Conservation (phyloP, 345 rosid species). For the Gynandropsis gynandra region DNA sequence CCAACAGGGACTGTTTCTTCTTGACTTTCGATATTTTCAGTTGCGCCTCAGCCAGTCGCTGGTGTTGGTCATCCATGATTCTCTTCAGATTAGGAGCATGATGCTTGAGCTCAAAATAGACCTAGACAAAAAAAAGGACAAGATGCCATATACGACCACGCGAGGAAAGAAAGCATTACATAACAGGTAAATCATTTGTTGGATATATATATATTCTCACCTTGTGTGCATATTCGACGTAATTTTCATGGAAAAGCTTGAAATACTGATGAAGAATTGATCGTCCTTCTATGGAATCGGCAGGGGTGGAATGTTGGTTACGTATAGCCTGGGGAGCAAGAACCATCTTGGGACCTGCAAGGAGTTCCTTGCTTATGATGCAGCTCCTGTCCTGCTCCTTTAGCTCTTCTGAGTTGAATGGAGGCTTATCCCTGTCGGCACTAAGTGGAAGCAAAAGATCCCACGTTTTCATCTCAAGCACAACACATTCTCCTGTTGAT, state of each 20-base stretch:
- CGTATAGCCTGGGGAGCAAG: slow-evolving; percentile 72
- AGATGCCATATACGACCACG: neutral
- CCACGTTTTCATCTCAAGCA: slow-evolving; percentile 84
- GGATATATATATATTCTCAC: slow-evolving; percentile 33
- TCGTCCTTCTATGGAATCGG: slow-evolving; percentile 85
- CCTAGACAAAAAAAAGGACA: slow-evolving; percentile 32
- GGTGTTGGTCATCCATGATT: slow-evolving; percentile 63
- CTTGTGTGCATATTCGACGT: slow-evolving; percentile 94
- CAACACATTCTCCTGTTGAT: slow-evolving; percentile 62
- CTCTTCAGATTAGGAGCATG: slow-evolving; percentile 79
- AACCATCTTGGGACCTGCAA: slow-evolving; percentile 71
- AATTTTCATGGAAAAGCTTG: slow-evolving; percentile 90
- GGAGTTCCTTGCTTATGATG: slow-evolving; percentile 87
- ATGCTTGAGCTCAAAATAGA: slow-evolving; percentile 78
- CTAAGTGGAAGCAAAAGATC: slow-evolving; percentile 71
- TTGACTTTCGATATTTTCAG: slow-evolving; percentile 57
- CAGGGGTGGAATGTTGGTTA: slow-evolving; percentile 61
- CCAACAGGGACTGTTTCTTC: slow-evolving; percentile 52
- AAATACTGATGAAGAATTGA: slow-evolving; percentile 78
- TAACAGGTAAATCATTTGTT: slow-evolving; percentile 11
- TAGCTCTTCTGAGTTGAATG: slow-evolving; percentile 28
- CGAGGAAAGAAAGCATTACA: neutral
- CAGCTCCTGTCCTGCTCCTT: slow-evolving; percentile 42
- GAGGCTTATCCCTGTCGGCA: slow-evolving; percentile 35
- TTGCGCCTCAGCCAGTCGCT: slow-evolving; percentile 53